phyloP scores from a whole-genome alignment of 2,329 filamentous ascomycete species.

The Fusarium sp. region DNA sequence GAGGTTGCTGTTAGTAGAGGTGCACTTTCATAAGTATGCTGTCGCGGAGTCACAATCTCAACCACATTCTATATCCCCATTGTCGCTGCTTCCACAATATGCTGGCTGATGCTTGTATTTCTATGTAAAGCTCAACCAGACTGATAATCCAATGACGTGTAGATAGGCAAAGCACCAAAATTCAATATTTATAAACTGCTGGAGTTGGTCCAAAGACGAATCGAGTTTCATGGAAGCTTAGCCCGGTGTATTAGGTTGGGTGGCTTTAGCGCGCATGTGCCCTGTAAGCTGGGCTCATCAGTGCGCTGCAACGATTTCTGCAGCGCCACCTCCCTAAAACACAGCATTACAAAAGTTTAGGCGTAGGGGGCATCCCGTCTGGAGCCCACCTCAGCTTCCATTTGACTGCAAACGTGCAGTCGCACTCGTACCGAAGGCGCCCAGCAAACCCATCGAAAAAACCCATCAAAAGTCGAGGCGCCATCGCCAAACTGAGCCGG shows the following conservation, averaged over 20 bases:
- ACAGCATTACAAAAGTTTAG: slow-evolving; percentile 24
- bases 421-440: slow-evolving; percentile 43
- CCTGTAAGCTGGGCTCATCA: slow-evolving; percentile 20
- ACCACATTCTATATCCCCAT: neutral
- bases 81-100: neutral
- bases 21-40: neutral
- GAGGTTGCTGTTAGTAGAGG: neutral
- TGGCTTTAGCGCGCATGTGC: slow-evolving; percentile 17
- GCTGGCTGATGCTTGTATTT: neutral
- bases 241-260: neutral
- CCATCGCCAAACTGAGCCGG: slow-evolving; percentile 45
- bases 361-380: slow-evolving; percentile 12
- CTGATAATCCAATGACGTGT: neutral
- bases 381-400: slow-evolving; percentile 18
- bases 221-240: neutral
- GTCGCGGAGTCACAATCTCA: neutral
- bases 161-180: neutral
- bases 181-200: neutral
- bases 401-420: slow-evolving; percentile 36
- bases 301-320: slow-evolving; percentile 23
- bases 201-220: neutral
- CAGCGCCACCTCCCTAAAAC: slow-evolving; percentile 25
- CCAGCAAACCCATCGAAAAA: slow-evolving; percentile 45
- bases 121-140: neutral
- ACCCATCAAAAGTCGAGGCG: slow-evolving; percentile 44